Evolutionary conservation across 495 filamentous ascomycete species (phyloP), one percentile per base, ranked within the genome.

Genomic region (Penicillium desertorum): DNA sequence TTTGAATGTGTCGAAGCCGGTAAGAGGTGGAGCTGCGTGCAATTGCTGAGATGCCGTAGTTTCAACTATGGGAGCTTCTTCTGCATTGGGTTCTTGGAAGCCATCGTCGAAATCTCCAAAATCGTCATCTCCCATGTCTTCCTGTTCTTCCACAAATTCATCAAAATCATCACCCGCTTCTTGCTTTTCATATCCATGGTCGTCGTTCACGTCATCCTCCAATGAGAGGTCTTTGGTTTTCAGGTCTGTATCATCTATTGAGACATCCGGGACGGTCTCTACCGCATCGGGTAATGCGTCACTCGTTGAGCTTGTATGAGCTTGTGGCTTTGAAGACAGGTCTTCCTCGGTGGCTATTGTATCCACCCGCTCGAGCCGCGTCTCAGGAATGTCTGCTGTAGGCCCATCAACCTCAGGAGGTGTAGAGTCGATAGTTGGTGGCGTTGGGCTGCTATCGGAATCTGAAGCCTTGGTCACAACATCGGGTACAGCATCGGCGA

Each of bases 31-130:
- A 54, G 74, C 72, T 56, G 79, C 59, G 65, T 71, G 50, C 61
- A 71, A 70, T 46, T 77, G 72, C 29, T 76, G 72, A 64, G 78
- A 51, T 51, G 67, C 51, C 36, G 51, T 43, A 42, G 9, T 64
- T 30, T 44, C 49, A 17, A 61, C 55, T 25, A 51, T 49, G 30
- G 62, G 44, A 53, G 72, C 71, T 54, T 65, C 59, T 51, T 79
- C 78, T 57, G 74, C 70, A 60, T 79, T 79, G 49, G 82, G 75
- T 65, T 88, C 79, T 74, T 91, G 83, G 75, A 92, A 91, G 45
- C 83, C 90, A 65, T 93, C 90, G 66, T 89, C 90, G 76, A 98
- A 98, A 70, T 96, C 91, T 48, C 85, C 90, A 79, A 93, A 93
- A 71, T 94, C 91, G 60, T 84, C 83, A 42, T 79, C 80, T 36